Evolutionary conservation across 176 grass and related monocot genomes (phyloP).

Genomic region (Oryza australiensis): DNA sequence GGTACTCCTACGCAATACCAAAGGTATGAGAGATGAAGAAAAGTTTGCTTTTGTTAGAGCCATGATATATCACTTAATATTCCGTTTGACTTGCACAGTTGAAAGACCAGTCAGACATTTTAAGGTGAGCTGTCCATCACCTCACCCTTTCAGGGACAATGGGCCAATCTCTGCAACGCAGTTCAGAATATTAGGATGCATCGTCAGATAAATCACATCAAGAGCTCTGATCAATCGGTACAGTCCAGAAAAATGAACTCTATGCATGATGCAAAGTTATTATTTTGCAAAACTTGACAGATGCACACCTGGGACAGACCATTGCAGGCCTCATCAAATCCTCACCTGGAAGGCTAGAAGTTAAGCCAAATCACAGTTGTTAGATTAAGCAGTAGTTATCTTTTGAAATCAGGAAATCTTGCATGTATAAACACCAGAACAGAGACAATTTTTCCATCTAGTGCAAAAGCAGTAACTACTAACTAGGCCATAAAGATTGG

Average conservation of each 20-base stretch:
- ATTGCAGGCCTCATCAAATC: background rate
- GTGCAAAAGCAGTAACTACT: conserved; percentile 27
- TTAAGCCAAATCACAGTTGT: background rate
- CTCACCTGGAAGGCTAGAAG: background rate
- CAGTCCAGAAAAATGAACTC: background rate
- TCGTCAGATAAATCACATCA: conserved; percentile 25
- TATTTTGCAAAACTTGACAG: conserved; percentile 8
- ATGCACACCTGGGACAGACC: conserved; percentile 20
- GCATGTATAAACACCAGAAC: conserved; percentile 30
- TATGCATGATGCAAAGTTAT: conserved; percentile 17
- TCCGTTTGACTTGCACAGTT: conserved; percentile 29
- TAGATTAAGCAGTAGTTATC: background rate
- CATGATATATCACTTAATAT: conserved; percentile 17
- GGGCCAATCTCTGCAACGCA: conserved; percentile 29
- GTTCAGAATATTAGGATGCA: conserved; percentile 20
- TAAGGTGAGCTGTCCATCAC: conserved; percentile 32
- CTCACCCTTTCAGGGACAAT: conserved; percentile 33
- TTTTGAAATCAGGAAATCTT: conserved; percentile 17
- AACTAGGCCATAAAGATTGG: conserved; percentile 18
- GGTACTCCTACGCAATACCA: background rate
- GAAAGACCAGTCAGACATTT: conserved; percentile 32
- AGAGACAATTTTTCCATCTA: background rate
- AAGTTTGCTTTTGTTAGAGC: conserved; percentile 24
- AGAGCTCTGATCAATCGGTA: conserved; percentile 19
- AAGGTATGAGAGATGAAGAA: conserved; percentile 7